phyloP scores from a whole-genome alignment of 768 basidiomycete species.

The Naganishia randhawae region DNA sequence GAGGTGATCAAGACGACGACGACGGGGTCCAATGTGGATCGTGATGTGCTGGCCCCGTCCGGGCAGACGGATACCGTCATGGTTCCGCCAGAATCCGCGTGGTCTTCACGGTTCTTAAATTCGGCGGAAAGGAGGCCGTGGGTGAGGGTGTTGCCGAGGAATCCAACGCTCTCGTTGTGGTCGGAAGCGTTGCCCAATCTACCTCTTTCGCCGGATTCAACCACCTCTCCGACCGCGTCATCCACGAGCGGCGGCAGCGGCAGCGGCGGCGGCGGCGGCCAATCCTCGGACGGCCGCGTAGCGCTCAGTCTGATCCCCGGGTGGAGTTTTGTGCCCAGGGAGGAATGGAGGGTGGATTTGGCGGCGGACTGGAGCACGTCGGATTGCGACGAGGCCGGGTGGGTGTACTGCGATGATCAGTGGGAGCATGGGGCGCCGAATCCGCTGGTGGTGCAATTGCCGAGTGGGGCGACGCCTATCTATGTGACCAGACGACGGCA shows the following conservation, averaged over 20 bases:
- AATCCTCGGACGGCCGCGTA: conserved; percentile 26
- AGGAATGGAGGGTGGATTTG: conserved; percentile 48
- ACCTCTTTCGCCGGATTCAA: conserved; percentile 9
- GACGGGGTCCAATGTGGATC: not conserved
- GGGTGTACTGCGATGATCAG: conserved; percentile 49
- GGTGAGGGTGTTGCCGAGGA: conserved; percentile 43
- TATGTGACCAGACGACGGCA: conserved; percentile 38
- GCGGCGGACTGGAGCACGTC: conserved; percentile 41
- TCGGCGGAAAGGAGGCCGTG: conserved; percentile 37
- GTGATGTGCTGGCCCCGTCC: not conserved
- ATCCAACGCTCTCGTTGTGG: not conserved
- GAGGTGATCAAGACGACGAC: conserved; percentile 22
- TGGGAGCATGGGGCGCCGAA: conserved; percentile 30
- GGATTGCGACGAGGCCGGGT: conserved; percentile 44
- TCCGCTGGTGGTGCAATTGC: conserved; percentile 31
- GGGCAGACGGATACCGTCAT: not conserved
- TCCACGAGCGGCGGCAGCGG: too few relatives aligned
- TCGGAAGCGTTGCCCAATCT: conserved; percentile 8
- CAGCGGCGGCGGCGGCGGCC: too few relatives aligned
- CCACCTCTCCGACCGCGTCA: not conserved
- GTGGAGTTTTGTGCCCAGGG: conserved; percentile 44
- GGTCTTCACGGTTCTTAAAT: conserved; percentile 4
- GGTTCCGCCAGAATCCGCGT: not conserved
- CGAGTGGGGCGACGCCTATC: conserved; percentile 30
- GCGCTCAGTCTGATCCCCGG: conserved; percentile 40